phyloP scores from a whole-genome alignment of 192 early-diverging fungal genomes.

The Coemansia sp. region DNA sequence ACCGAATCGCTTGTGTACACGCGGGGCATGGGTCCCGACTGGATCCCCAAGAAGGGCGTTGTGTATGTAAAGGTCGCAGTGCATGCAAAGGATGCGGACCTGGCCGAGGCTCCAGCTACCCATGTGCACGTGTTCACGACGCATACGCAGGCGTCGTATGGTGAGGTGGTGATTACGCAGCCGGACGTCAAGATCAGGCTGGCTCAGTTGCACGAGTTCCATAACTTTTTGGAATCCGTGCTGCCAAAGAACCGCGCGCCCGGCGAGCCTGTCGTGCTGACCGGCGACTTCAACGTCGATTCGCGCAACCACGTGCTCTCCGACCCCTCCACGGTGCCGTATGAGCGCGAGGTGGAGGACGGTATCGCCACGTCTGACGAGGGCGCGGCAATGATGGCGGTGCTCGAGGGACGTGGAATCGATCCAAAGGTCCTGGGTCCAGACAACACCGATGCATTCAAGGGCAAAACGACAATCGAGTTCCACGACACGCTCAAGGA shows the following conservation, averaged over 20 bases:
- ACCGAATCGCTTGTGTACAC: constrained; percentile 61
- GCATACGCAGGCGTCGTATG: constrained; percentile 81
- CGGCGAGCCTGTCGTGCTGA: constrained; percentile 61
- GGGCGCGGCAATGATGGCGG: constrained; percentile 59
- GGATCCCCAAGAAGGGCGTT: constrained; percentile 74
- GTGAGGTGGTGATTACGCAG: constrained; percentile 56
- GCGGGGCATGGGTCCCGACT: constrained; percentile 70
- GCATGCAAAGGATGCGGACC: constrained; percentile 15
- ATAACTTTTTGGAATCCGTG: constrained; percentile 63
- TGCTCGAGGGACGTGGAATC: constrained; percentile 54
- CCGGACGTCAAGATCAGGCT: constrained; percentile 56
- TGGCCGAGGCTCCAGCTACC: constrained; percentile 9
- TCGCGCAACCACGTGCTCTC: constrained; percentile 42
- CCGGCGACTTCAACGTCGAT: constrained; percentile 68
- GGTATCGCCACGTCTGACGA: constrained; percentile 53
- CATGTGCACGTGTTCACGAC: constrained; percentile 76
- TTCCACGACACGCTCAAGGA: constrained; percentile 62
- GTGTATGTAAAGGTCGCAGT: constrained; percentile 73
- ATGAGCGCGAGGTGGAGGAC: constrained; percentile 53
- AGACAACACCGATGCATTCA: constrained; percentile 42
- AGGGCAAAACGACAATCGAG: constrained; percentile 31
- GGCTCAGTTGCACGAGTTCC: constrained; percentile 66
- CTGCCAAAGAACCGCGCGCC: constrained; percentile 42
- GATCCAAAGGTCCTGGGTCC: constrained; percentile 46
- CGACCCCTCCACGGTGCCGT: constrained; percentile 20